phyloP scores from a whole-genome alignment of 1,284 basidiomycete species.

The Rhizoctonia solani region DNA sequence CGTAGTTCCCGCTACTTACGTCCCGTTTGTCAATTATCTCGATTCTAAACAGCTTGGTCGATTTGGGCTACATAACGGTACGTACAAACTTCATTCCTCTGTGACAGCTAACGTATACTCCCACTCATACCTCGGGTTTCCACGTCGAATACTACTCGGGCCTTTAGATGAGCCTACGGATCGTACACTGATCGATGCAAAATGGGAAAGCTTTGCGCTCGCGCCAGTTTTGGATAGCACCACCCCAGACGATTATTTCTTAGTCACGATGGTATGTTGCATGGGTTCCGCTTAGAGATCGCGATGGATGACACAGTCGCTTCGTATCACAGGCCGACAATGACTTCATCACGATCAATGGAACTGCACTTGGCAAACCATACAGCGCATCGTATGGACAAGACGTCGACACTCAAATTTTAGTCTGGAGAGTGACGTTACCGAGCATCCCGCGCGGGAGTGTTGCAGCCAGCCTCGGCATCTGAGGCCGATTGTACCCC shows the following conservation, averaged over 20 bases:
- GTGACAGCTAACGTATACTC: constrained; percentile 7
- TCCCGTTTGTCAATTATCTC: constrained; percentile 59
- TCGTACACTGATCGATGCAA: constrained; percentile 61
- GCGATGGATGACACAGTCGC: background rate
- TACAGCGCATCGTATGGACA: constrained; percentile 55
- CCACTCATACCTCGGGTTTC: constrained; percentile 24
- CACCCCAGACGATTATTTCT: constrained; percentile 66
- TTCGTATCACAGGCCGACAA: constrained; percentile 57
- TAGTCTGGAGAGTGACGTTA: constrained; percentile 68
- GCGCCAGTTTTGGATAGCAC: constrained; percentile 57
- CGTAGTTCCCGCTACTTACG: constrained; percentile 61
- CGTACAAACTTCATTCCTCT: constrained; percentile 21
- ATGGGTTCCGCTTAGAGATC: background rate
- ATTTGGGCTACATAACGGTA: constrained; percentile 65
- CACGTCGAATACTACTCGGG: constrained; percentile 14
- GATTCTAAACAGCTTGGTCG: constrained; percentile 57
- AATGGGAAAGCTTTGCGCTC: constrained; percentile 70
- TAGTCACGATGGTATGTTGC: constrained; percentile 59
- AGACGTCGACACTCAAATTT: constrained; percentile 65
- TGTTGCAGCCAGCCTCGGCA: constrained; percentile 40
- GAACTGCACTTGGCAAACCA: constrained; percentile 56
- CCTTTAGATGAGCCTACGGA: constrained; percentile 49
- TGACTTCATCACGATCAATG: constrained; percentile 65
- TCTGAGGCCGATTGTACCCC: constrained; percentile 33
- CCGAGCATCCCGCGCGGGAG: constrained; percentile 48